Evolutionary conservation across 23 red algal genomes (phyloP), one percentile per base, ranked within the genome.

Genomic region (Gracilaria caudata): DNA sequence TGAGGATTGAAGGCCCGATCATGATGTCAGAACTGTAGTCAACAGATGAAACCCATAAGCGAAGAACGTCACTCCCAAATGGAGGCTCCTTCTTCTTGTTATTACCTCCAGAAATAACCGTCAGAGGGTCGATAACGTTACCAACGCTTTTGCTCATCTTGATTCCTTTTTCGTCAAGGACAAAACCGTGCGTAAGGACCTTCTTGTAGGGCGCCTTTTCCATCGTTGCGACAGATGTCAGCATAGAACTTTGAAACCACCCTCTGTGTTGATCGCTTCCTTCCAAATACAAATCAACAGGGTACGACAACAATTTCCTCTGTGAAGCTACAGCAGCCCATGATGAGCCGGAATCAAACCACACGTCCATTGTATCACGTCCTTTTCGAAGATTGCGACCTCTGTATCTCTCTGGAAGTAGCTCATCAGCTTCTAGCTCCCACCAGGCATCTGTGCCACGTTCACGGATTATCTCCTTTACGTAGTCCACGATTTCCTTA

Each of bases 261-360:
- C 96, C 96, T 25, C 96, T 89, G 73, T 98, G 96, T 64, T 98
- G 96, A 71, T 98, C 96, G 8, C 83, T 87, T 7, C 96, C 96
- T 79, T 98, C 96, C 58, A 98, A 79, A 57, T 98, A 98, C 35
- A 98, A 43, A 43, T 98, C 96, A 13, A 92, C 96, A 37, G 92
- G 89, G 32, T 93, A 82, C 7, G 55, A 39, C 55, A 93, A 65
- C 3, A 37, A 33, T 24, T 46, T 20, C 24, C 81, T 47, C 7
- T 47, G 37, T 16, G 57, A 25, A 33, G 81, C 79, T 17, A 98
- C 80, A 49, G 92, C 86, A 68, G 92, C 90, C 96, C 96, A 98
- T 21, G 96, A 98, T 66, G 84, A 92, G n/a, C 96, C 96, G 45
- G 96, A 98, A 51, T 98, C 96, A 90, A 98, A 98, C 96, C 96